A percentile compares a stretch with the other conserved stretches of the same genome.
Conservation (phyloP, 129 eudicot species). For the Chrysanthemum seticuspe region DNA sequence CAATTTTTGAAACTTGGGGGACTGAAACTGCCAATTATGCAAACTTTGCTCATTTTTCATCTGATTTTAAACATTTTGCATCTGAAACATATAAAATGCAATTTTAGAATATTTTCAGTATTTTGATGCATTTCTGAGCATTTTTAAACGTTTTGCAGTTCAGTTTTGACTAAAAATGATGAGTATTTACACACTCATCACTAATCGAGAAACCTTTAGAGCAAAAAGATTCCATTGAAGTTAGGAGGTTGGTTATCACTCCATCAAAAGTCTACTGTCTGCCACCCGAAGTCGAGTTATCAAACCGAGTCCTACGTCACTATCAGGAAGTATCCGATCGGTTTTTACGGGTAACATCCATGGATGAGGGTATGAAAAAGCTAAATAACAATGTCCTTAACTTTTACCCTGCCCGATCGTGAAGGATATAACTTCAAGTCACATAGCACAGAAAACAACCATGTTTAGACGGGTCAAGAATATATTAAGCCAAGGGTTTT, state of each 20-base stretch:
- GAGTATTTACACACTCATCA: no score
- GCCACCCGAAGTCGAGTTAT: slow-evolving; percentile 65
- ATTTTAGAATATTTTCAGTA: no score
- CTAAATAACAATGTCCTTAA: slow-evolving; percentile 47
- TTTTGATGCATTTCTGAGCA: no score
- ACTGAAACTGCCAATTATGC: no score
- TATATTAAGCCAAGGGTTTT: slow-evolving; percentile 46
- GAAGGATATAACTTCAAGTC: slow-evolving; percentile 37
- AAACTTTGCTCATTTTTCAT: no score
- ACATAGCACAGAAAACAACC: slow-evolving; percentile 41
- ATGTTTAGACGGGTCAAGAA: slow-evolving; percentile 53
- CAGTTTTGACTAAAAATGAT: no score
- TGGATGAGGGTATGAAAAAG: slow-evolving; percentile 72
- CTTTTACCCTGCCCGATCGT: slow-evolving; percentile 56
- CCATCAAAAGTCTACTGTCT: slow-evolving; percentile 67
- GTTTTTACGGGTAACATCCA: slow-evolving; percentile 61
- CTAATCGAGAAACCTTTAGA: slow-evolving; percentile 39
- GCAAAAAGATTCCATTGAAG: slow-evolving; percentile 49
- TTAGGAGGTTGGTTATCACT: slow-evolving; percentile 59
- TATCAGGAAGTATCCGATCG: slow-evolving; percentile 50
- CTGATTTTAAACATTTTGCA: no score
- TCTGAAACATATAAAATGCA: no score
- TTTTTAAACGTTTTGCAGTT: no score
- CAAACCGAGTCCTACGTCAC: slow-evolving; percentile 60
- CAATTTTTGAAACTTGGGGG: no score